Base-by-base conservation (phyloP, 768 basidiomycete genomes). In the Mrakia blollopis region DNA sequence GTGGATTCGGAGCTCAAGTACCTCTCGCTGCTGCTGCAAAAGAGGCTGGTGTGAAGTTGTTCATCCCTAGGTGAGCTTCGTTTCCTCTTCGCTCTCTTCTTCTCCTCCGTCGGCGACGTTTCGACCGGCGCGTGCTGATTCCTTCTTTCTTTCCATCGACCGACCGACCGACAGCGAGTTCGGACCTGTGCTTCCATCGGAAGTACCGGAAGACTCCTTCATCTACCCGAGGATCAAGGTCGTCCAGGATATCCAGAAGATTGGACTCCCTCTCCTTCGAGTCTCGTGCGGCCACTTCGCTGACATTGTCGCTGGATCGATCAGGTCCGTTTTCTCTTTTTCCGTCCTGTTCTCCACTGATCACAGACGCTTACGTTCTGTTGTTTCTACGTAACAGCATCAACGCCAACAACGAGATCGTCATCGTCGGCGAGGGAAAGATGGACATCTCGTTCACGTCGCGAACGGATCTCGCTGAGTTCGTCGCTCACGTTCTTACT, bases 81-180 rank as follows among this genome's bases (percentile, higher is more conserved):
- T 65, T 44, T 73, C 3, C 25, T 1, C 8, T 0, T 70, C 13
- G 44, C 60, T 6, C 11, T 57, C 39, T 14, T n/a, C 23, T 32
- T 54, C 54, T 30, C 60, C 74, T 30, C 32, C 70, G 41, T 5
- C 61, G 69, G 18, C 21, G 73, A 79, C 54, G 61, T 30, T 18
- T 77, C 50, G 75, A 77, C 47, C 47, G 18, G 21, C 47, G 47
- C 47, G 16, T 50, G 14, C 3, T 13, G 44, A 44, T 13, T 44
- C 44, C 44, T 44, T 9, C 25, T 52, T 54, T 23, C 52, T 5
- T 54, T 54, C 21, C 23, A 7, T 54, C 52, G 2, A 54, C 5
- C 23, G 7, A 6, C 18, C 50, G 50, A 18, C 14, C 50, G 25
- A 28, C 57, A 57, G 57, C 57, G 57, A 57, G 28, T 57, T 57